Percentiles rank a stretch among this genome's conserved stretches.
These are phyloP conservation scores for Keithomyces neogunnii DNA, from an alignment of 2,329 filamentous ascomycete species.

Conservation along the genomic window DNA sequence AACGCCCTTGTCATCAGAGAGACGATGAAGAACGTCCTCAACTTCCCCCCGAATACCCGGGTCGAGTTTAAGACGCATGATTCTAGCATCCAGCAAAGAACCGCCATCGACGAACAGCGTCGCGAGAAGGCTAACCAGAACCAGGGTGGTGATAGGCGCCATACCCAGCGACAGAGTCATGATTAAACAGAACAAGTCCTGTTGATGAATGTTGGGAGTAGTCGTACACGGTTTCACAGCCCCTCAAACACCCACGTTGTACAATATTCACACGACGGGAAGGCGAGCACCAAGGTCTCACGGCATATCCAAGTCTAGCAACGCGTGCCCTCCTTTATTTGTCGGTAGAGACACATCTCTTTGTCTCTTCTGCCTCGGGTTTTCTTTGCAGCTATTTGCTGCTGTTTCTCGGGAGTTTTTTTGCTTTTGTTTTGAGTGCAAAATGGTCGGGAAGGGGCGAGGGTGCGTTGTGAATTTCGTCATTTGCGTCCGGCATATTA, in stretches of 20 bases:
- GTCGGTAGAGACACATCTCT: neutral
- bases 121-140: slow-evolving; percentile 65
- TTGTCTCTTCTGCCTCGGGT: neutral
- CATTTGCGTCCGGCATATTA: neutral
- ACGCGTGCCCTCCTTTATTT: no score
- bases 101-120: slow-evolving; percentile 82
- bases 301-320: neutral
- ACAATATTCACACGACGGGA: slow-evolving; percentile 2
- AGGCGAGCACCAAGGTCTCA: neutral
- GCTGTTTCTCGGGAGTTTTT: neutral
- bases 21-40: slow-evolving; percentile 84
- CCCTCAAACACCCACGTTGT: neutral
- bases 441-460: neutral
- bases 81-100: slow-evolving; percentile 86
- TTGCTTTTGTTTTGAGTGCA: neutral
- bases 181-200: slow-evolving; percentile 16
- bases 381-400: neutral
- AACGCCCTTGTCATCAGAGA: slow-evolving; percentile 48
- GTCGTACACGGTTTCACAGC: neutral
- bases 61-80: slow-evolving; percentile 96
- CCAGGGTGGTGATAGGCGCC: slow-evolving; percentile 31
- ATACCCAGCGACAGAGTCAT: slow-evolving; percentile 23
- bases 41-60: slow-evolving; percentile 79
- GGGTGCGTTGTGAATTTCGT: neutral
- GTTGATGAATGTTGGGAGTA: neutral